phyloP scores from a whole-genome alignment of 2,329 filamentous ascomycete species.

The Monilinia vaccinii-corymbosi region DNA sequence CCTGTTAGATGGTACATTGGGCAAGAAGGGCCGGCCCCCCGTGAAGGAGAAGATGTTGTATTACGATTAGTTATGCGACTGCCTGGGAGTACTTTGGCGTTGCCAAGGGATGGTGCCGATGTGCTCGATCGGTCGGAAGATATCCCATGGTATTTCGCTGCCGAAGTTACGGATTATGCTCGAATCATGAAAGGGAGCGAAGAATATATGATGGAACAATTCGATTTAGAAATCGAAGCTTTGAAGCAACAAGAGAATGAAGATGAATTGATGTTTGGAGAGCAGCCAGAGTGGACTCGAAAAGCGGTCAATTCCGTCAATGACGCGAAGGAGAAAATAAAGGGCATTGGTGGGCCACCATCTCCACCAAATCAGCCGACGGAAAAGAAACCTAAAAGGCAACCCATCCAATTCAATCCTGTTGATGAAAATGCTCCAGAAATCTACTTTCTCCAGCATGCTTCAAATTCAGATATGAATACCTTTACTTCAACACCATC shows the following conservation, averaged over 20 bases:
- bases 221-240: conserved; percentile 67
- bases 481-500: conserved; percentile 18
- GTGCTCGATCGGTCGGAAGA: conserved; percentile 60
- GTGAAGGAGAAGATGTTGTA: conserved; percentile 82
- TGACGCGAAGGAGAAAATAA: conserved; percentile 66
- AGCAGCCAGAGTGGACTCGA: conserved; percentile 86
- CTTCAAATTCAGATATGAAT: conserved; percentile 36
- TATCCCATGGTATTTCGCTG: conserved; percentile 90
- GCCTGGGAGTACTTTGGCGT: conserved; percentile 72
- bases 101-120: conserved; percentile 73
- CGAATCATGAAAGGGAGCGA: conserved; percentile 90
- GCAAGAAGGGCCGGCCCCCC: conserved; percentile 72
- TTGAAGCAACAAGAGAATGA: conserved; percentile 71
- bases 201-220: conserved; percentile 77
- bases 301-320: conserved; percentile 70
- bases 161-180: conserved; percentile 89
- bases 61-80: conserved; percentile 76
- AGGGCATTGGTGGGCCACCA: conserved; percentile 58
- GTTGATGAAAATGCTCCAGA: conserved; percentile 38
- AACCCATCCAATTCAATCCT: conserved; percentile 41
- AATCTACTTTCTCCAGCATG: conserved; percentile 42
- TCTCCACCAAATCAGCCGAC: conserved; percentile 40
- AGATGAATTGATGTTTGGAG: conserved; percentile 84
- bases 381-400: conserved; percentile 38
- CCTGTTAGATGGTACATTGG: conserved; percentile 88